Conservation (phyloP, 257 asterid genomes). For the Lycium ferocissimum region DNA sequence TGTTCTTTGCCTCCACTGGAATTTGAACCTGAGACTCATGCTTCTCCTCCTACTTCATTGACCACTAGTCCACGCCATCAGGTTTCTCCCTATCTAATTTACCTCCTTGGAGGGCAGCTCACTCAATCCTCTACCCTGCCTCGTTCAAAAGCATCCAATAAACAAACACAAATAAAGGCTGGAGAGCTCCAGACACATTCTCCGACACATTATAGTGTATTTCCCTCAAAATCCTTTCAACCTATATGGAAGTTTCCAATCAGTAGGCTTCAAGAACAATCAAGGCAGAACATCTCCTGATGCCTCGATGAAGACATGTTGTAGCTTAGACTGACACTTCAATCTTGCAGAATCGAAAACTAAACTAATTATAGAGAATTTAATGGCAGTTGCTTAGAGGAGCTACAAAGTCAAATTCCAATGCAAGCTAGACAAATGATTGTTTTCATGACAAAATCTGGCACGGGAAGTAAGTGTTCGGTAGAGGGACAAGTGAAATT, state of each 20-base stretch:
- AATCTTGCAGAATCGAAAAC: background rate
- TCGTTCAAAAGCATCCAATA: too few species aligned
- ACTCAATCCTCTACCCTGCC: too few species aligned
- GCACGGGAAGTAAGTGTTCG: background rate
- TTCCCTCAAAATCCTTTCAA: background rate
- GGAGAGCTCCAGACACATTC: background rate
- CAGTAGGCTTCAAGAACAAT: background rate
- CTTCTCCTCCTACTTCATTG: too few species aligned
- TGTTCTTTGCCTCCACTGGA: background rate
- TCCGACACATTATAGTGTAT: background rate
- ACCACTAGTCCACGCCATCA: too few species aligned
- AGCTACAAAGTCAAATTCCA: background rate
- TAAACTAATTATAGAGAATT: too few species aligned
- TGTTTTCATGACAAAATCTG: conserved; percentile 1
- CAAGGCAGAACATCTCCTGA: background rate
- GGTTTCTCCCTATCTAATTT: too few species aligned
- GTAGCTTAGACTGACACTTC: background rate
- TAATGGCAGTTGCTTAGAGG: background rate
- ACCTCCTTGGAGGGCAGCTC: too few species aligned
- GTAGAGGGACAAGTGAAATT: background rate
- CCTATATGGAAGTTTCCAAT: background rate
- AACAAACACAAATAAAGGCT: too few species aligned
- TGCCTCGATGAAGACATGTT: background rate
- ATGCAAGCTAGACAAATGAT: background rate
- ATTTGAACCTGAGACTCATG: too few species aligned